Base-by-base conservation (phyloP, 805 yeast species). In the Cyberlindnera euphorbiae region DNA sequence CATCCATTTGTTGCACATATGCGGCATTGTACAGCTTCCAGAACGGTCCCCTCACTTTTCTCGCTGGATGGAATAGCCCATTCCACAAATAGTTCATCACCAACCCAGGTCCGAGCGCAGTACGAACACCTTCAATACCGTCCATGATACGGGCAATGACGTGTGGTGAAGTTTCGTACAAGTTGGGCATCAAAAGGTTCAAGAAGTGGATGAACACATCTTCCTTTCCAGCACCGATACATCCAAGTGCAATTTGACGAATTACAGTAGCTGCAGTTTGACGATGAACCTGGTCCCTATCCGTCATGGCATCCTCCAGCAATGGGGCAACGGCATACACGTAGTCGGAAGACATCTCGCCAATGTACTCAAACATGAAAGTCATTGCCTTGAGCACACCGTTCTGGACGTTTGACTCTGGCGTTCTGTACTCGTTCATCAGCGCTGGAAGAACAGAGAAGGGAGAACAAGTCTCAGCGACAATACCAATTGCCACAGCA, bases 401-500 rank as follows among this genome's bases (percentile, higher is more conserved):
- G 58, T 93, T 89, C 59, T 90, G 97, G 6, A 93, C 96, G 52
- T 89, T 88, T 32, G 79, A 76, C 43, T 89, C 97, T 0, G 96
- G 96, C 3, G 85, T 82, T 36, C 94, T 70, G 57, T 90, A 93
- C 59, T 93, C 98, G 59, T 90, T 88, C 95, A 93, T 84, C 33
- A 93, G 64, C 0, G 96, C 95, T 0, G 99, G 98, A 8, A 93
- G 59, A 0, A 90, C 95, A 0, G 97, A 86, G 60, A 84, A 93
- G 0, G 97, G 96, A 1, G 86, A 76, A 59, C 97, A 93, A 0
- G 83, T 78, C 40, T 89, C 93, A 0, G 97, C 97, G 8, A 93
- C 95, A 48, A 93, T 88, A 25, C 95, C 98, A 46, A 93, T 85
- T 0, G 99, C 99, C 27, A 93, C 97, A 6, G 98, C 96, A 0